A percentile compares a stretch with the other conserved stretches of the same genome.
These are phyloP conservation scores for Phialophora macrospora DNA, from an alignment of 2,329 filamentous ascomycete genomes.

Conservation along the genomic window DNA sequence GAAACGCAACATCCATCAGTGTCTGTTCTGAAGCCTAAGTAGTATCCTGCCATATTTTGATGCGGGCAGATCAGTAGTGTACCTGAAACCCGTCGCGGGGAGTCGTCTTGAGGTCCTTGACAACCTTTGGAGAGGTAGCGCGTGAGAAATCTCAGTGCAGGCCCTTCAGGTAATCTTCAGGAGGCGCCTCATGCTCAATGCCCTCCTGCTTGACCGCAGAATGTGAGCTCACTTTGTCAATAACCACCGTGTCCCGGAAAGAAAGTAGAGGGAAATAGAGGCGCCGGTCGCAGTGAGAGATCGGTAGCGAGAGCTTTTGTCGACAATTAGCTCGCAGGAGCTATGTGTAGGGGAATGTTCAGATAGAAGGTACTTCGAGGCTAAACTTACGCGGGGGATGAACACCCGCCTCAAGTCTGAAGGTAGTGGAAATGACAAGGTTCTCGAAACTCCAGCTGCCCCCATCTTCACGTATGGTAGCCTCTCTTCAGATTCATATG, in stretches of 20 bases:
- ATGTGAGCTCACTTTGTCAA: neutral
- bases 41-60: neutral
- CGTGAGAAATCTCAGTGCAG: neutral
- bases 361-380: neutral
- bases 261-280: neutral
- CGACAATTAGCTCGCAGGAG: neutral
- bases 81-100: neutral
- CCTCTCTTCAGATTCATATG: too few relatives aligned
- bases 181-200: neutral
- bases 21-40: too few relatives aligned
- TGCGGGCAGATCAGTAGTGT: neutral
- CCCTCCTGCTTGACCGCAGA: neutral
- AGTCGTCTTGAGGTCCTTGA: neutral
- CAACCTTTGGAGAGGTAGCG: neutral
- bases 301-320: neutral
- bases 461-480: too few relatives aligned
- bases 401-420: neutral
- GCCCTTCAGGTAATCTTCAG: neutral
- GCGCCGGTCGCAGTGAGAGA: neutral
- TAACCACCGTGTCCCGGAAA: neutral
- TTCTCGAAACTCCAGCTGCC: neutral
- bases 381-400: neutral
- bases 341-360: neutral
- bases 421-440: neutral
- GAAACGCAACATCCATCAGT: too few relatives aligned